These are phyloP conservation scores for Phellopilus nigrolimitatus DNA, from an alignment of 1,284 basidiomycete genomes.

Conservation along the genomic window DNA sequence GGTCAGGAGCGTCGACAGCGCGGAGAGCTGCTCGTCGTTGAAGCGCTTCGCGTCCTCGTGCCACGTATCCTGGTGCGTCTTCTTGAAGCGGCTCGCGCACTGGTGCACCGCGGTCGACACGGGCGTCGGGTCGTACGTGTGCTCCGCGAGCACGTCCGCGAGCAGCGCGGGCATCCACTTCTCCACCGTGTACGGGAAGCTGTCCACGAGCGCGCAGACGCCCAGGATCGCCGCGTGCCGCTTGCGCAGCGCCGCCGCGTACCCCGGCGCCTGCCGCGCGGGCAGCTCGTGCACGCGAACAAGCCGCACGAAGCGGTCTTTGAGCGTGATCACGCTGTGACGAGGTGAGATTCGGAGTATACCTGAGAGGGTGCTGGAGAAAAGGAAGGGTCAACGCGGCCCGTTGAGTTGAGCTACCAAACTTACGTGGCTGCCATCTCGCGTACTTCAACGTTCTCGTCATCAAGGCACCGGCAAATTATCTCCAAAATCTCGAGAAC, in stretches of 20 bases:
- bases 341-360: constrained; percentile 78
- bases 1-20: constrained; percentile 66
- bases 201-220: constrained; percentile 73
- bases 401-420: background rate
- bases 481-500: constrained; percentile 68
- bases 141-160: constrained; percentile 68
- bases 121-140: constrained; percentile 78
- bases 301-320: constrained; percentile 68
- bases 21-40: constrained; percentile 64
- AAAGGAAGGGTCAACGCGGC: background rate
- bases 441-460: constrained; percentile 70
- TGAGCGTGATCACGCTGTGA: constrained; percentile 65
- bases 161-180: constrained; percentile 79
- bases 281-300: constrained; percentile 57
- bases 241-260: constrained; percentile 60
- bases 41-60: constrained; percentile 77
- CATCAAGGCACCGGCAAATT: constrained; percentile 64
- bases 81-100: constrained; percentile 71
- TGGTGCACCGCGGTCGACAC: constrained; percentile 70
- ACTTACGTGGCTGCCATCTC: constrained; percentile 72
- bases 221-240: constrained; percentile 79
- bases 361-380: constrained; percentile 67
- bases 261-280: constrained; percentile 49
- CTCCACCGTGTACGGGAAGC: constrained; percentile 82
- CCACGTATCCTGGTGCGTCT: constrained; percentile 82